Evolutionary conservation across 192 early-diverging fungal species (phyloP), one percentile per base, ranked within the genome.

Genomic region (Umbelopsis vinacea): DNA sequence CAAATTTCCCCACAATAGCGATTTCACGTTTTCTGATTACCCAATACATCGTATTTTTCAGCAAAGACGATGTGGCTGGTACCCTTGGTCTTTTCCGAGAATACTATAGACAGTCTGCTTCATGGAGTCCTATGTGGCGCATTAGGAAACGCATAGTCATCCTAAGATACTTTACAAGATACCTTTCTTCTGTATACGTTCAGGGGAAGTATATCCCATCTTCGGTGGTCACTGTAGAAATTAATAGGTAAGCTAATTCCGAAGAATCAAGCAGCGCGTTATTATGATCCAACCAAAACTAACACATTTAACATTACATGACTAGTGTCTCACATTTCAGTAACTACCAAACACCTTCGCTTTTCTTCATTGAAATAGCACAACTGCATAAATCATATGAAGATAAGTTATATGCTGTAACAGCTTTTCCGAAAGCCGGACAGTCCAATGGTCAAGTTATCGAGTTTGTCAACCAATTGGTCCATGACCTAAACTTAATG

Each of bases 391-490:
- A 80, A 9, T 73, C 85, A 22, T 91, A 91, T 72, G 87, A 90
- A 74, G 80, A 84, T 19, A 77, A 88, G 33, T 74, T 94, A 22
- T 84, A 85, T 66, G 71, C 81, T 2, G 75, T 84, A 8, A 81
- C 83, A 3, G 29, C 76, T 6, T 92, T 92, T 66, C 91, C 92
- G 6, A 82, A 76, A 50, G 89, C 92, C 4, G 81, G 84, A 35
- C 84, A 91, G 50, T 74, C 80, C 9, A 89, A 92, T 71, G 71
- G 66, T 37, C 80, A 81, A n/a, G 85, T 92, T 0, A 46, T 92
- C 23, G 79, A 82, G 4, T 87, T 88, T 74, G 84, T 89, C 9
- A 90, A 94, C 68, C 80, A 83, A 48, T 82, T 91, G 11, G 85
- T 87, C 6, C 68, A 71, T 17, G 91, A 92, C 69, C 85, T 90